These are phyloP conservation scores for Nepenthes mirabilis DNA, from an alignment of 148 eudicot species.

Conservation along the genomic window DNA sequence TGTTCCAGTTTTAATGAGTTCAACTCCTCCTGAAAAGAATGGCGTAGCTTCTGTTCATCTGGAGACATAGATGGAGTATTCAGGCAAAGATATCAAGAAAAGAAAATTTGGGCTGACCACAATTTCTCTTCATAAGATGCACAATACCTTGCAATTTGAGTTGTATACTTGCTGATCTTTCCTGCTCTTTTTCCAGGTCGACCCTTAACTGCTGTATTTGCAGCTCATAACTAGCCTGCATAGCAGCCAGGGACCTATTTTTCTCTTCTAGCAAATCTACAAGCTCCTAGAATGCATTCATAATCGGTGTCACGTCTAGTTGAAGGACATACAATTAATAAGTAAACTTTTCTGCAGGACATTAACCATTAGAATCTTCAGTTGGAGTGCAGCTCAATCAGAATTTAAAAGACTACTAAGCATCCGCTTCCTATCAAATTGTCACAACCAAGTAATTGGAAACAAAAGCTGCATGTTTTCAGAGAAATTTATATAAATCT, in stretches of 20 bases:
- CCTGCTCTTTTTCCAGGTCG: constrained; percentile 58
- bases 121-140: not conserved
- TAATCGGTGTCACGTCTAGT: constrained; percentile 26
- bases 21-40: constrained; percentile 52
- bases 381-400: not conserved
- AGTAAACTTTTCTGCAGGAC: no score
- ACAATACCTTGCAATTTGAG: constrained; percentile 54
- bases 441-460: no score
- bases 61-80: constrained; percentile 8
- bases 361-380: no score
- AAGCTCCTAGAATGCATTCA: constrained; percentile 75
- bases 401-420: no score
- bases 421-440: no score
- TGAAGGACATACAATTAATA: constrained; percentile 1
- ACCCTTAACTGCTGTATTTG: constrained; percentile 41
- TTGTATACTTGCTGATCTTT: constrained; percentile 33
- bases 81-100: not conserved
- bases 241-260: constrained; percentile 41
- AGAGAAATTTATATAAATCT: no score
- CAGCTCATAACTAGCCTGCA: constrained; percentile 47
- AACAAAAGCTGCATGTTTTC: no score
- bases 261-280: constrained; percentile 78
- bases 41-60: constrained; percentile 64
- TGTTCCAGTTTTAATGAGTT: constrained; percentile 38
- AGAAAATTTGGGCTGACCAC: not conserved